Evolutionary conservation across 257 asterid genomes (phyloP).

Genomic region (Solanum pennellii): DNA sequence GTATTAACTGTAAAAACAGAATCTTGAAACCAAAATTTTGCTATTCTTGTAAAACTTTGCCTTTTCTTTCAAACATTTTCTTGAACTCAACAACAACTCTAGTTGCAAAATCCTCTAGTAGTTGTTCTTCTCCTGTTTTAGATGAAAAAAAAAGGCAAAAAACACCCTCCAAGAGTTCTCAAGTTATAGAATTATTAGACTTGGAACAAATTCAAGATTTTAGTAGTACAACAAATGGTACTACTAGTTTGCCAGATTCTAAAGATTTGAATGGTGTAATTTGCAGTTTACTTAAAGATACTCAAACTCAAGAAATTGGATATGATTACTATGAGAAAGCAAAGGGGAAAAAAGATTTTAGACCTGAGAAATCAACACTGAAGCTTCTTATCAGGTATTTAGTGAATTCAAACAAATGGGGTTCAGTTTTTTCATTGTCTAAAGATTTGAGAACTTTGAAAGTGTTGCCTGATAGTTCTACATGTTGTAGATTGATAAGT

Average conservation of each 20-base stretch:
- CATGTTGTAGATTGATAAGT: constrained; percentile 44
- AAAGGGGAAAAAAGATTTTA: constrained; percentile 29
- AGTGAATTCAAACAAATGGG: constrained; percentile 46
- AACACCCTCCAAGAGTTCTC: constrained; percentile 4
- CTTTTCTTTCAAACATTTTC: constrained; percentile 31
- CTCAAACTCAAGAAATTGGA: constrained; percentile 47
- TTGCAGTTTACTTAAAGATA: constrained; percentile 47
- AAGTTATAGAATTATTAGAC: constrained; percentile 29
- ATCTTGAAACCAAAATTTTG: constrained; percentile 3
- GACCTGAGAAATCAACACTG: constrained; percentile 41
- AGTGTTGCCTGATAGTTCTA: constrained; percentile 44
- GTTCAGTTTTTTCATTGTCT: constrained; percentile 20
- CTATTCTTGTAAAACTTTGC: constrained; percentile 12
- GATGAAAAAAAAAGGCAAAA: constrained; percentile 12
- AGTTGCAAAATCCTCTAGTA: constrained; percentile 33
- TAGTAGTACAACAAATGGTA: background rate
- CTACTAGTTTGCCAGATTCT: constrained; percentile 13
- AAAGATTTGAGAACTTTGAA: constrained; percentile 37
- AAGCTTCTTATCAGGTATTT: constrained; percentile 67
- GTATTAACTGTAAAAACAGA: constrained; percentile 16
- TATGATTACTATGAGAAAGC: constrained; percentile 50
- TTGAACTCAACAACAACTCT: constrained; percentile 29
- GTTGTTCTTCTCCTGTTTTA: constrained; percentile 50
- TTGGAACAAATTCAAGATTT: constrained; percentile 25
- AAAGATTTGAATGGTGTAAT: constrained; percentile 47